A percentile compares a stretch with the other conserved stretches of the same genome.
Evolutionary conservation across 176 grass and related monocot genomes (phyloP).

Genomic region (Poa annua): DNA sequence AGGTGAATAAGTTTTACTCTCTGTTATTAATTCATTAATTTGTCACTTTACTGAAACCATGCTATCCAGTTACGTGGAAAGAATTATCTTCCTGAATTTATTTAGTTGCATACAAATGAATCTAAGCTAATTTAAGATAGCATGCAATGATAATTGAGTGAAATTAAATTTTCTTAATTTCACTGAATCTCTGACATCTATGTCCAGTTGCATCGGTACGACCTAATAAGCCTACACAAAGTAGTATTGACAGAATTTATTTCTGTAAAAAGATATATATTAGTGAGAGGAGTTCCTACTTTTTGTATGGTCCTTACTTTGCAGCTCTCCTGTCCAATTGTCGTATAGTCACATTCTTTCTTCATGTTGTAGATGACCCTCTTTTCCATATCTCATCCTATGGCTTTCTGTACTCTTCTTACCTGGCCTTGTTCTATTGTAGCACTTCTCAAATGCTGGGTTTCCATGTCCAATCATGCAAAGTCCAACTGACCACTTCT

Average conservation of each 20-base stretch:
- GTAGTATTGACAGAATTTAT: background rate
- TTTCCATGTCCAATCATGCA: slow-evolving; percentile 99
- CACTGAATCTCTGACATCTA: background rate
- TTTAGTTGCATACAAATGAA: background rate
- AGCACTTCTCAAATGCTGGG: slow-evolving; percentile 98
- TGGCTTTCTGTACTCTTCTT: slow-evolving; percentile 19
- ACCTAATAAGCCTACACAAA: background rate
- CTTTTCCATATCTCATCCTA: too few relatives aligned
- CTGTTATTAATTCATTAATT: background rate
- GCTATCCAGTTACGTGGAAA: background rate
- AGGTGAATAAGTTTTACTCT: slow-evolving; percentile 54
- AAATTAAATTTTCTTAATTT: background rate
- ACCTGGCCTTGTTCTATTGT: slow-evolving; percentile 43
- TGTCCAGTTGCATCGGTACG: slow-evolving; percentile 1
- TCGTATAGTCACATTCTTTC: background rate
- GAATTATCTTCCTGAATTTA: background rate
- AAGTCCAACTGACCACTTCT: slow-evolving; percentile 95
- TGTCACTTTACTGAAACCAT: background rate
- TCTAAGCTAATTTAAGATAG: background rate
- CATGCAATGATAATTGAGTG: background rate
- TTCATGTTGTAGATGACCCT: background rate
- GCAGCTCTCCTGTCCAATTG: background rate
- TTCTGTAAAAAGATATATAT: background rate
- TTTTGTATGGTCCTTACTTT: slow-evolving; percentile 18
- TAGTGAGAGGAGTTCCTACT: background rate